These are phyloP conservation scores for Phytophthora crassamura DNA, from an alignment of 352 stramenopile genomes.

Conservation along the genomic window DNA sequence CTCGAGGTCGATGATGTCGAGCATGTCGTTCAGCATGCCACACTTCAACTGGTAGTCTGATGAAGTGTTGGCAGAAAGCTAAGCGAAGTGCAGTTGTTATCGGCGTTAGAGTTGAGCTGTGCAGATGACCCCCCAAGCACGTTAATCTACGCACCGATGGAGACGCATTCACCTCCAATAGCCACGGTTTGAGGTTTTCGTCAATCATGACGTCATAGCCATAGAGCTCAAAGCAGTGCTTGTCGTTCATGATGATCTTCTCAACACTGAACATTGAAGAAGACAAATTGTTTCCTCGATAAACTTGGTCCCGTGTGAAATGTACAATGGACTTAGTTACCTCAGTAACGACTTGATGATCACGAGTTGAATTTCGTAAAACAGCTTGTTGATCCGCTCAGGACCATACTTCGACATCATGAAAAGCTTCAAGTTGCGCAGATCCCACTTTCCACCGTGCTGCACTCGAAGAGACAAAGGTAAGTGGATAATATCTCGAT, in stretches of 20 bases:
- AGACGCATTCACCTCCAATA: slow-evolving; percentile 95
- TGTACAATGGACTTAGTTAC: slow-evolving; percentile 14
- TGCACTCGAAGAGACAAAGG: slow-evolving; percentile 23
- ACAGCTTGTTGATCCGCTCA: slow-evolving; percentile 84
- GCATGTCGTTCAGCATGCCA: slow-evolving; percentile 93
- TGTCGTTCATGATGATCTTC: slow-evolving; percentile 96
- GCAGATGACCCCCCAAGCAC: neutral
- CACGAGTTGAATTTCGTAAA: slow-evolving; percentile 92
- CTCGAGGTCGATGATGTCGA: slow-evolving; percentile 95
- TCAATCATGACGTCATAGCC: slow-evolving; percentile 95
- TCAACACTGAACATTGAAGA: slow-evolving; percentile 66
- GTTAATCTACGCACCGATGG: slow-evolving; percentile 66
- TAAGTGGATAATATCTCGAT: neutral
- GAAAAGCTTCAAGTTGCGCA: slow-evolving; percentile 92
- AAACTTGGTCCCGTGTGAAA: neutral
- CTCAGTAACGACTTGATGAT: slow-evolving; percentile 88
- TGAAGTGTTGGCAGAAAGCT: slow-evolving; percentile 92
- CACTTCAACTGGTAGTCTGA: slow-evolving; percentile 95
- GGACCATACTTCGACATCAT: slow-evolving; percentile 91
- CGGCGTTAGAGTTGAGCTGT: neutral
- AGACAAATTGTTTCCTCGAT: neutral
- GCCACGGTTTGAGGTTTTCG: slow-evolving; percentile 91
- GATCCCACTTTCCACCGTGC: slow-evolving; percentile 92
- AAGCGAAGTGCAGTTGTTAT: neutral
- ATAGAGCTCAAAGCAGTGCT: slow-evolving; percentile 96